A percentile compares a stretch with the other conserved stretches of the same genome.
Conservation (phyloP, 2,329 filamentous ascomycete genomes). For the Stylonectria norvegica region DNA sequence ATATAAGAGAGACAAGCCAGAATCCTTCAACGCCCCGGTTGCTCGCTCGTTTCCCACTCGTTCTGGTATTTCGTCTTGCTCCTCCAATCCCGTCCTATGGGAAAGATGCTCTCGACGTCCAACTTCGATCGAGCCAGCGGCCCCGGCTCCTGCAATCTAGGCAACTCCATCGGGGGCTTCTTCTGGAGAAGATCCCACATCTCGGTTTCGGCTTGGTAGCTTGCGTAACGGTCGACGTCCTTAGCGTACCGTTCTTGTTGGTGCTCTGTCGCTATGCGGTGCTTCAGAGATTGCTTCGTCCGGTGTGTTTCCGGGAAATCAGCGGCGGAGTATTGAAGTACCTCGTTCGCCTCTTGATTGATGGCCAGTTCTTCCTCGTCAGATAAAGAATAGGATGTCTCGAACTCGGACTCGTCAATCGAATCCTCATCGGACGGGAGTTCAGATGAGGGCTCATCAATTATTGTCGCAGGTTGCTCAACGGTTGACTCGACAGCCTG, state of each 20-base stretch:
- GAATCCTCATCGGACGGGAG: constrained; percentile 4
- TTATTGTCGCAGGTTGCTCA: too few species aligned
- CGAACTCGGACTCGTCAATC: constrained; percentile 12
- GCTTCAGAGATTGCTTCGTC: constrained; percentile 35
- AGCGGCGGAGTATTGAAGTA: constrained; percentile 40
- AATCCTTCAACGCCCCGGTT: background rate
- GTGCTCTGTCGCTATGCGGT: constrained; percentile 40
- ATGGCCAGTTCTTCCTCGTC: constrained; percentile 32
- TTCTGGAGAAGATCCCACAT: constrained; percentile 46
- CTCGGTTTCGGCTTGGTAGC: constrained; percentile 39
- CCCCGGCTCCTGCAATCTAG: constrained; percentile 30
- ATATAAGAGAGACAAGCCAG: too few species aligned
- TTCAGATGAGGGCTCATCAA: too few species aligned
- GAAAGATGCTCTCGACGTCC: constrained; percentile 36
- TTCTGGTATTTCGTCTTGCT: constrained; percentile 33
- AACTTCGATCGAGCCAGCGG: constrained; percentile 26
- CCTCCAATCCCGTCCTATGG: constrained; percentile 39
- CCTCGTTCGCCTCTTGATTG: constrained; percentile 39
- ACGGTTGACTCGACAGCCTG: too few species aligned
- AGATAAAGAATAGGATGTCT: constrained; percentile 5
- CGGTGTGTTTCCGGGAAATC: constrained; percentile 37
- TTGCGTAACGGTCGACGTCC: constrained; percentile 37
- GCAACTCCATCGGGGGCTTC: constrained; percentile 34
- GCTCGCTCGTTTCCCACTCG: constrained; percentile 40
- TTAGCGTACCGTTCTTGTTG: constrained; percentile 45